Conservation (phyloP, 2,329 filamentous ascomycete genomes). For the Colletotrichum liaoningense region DNA sequence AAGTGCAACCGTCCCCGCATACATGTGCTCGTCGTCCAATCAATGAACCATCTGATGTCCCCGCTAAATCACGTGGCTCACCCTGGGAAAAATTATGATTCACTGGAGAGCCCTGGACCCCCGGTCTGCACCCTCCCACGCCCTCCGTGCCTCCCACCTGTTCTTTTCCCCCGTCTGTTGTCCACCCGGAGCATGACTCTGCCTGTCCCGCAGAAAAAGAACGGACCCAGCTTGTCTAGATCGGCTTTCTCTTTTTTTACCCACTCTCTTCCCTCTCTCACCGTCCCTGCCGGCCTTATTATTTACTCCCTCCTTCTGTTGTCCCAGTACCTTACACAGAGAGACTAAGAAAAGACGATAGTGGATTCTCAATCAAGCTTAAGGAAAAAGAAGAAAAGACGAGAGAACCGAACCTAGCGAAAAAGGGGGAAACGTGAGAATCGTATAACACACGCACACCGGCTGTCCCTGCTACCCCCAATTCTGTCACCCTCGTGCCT, state of each 20-base stretch:
- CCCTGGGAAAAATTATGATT: constrained; percentile 25
- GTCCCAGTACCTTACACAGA: background rate
- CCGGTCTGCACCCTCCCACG: background rate
- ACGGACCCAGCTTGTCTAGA: background rate
- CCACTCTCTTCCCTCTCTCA: background rate
- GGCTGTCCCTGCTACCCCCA: background rate
- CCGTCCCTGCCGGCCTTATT: background rate
- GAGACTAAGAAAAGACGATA: background rate
- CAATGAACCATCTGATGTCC: constrained; percentile 12
- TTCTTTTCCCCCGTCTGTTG: constrained; percentile 19
- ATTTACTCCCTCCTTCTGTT: background rate
- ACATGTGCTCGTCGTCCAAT: constrained; percentile 17
- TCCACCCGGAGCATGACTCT: background rate
- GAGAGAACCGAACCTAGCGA: background rate
- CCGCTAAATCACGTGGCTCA: constrained; percentile 35
- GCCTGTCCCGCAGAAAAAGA: background rate
- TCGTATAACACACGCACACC: background rate
- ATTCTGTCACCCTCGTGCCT: background rate
- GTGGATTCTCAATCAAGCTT: background rate
- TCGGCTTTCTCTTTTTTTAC: background rate
- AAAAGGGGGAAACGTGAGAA: background rate
- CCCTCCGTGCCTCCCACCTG: constrained; percentile 16
- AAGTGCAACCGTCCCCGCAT: constrained; percentile 15
- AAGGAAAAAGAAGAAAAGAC: background rate
- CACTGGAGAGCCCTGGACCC: constrained; percentile 23